Percentiles rank a stretch among this genome's conserved stretches.
Evolutionary conservation across 306 rosid species (phyloP).

Genomic region (Rosa rugosa): DNA sequence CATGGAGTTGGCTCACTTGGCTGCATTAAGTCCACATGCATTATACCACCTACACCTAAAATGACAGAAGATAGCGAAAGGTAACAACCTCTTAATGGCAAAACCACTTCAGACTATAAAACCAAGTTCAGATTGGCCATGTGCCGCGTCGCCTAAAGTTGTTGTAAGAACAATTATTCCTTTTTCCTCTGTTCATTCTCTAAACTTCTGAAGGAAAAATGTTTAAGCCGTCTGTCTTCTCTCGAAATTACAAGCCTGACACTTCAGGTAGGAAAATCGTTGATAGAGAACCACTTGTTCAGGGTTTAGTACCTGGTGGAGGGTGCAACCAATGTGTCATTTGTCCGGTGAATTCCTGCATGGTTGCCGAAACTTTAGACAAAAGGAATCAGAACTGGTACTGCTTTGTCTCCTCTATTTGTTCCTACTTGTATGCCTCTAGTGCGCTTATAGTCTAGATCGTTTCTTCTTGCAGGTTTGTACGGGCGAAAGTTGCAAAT

Average conservation of each 20-base stretch:
- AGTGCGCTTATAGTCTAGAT: background rate
- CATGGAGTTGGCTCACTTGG: conserved; percentile 17
- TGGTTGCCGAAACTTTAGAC: conserved; percentile 57
- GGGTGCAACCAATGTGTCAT: conserved; percentile 44
- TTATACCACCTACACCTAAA: conserved; percentile 27
- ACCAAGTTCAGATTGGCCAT: background rate
- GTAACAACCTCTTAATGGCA: conserved; percentile 56
- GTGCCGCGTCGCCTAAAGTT: background rate
- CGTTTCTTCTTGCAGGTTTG: conserved; percentile 48
- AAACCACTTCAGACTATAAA: conserved; percentile 31
- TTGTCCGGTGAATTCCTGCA: conserved; percentile 36
- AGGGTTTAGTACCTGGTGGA: conserved; percentile 28
- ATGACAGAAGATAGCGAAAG: conserved; percentile 39
- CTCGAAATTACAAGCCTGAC: conserved; percentile 30
- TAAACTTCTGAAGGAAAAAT: conserved; percentile 21
- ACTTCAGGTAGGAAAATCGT: conserved; percentile 33
- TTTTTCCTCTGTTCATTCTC: background rate
- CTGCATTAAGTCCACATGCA: conserved; percentile 10
- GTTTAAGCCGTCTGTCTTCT: conserved; percentile 21
- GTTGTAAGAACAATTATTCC: background rate
- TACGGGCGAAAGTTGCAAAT: conserved; percentile 35
- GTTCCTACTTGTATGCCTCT: background rate
- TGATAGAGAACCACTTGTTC: conserved; percentile 25
- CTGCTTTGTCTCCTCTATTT: conserved; percentile 3
- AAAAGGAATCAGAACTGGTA: conserved; percentile 61